A percentile compares a stretch with the other conserved stretches of the same genome.
These are phyloP conservation scores for Echites panduratus DNA, from an alignment of 257 asterid genomes.

Conservation along the genomic window DNA sequence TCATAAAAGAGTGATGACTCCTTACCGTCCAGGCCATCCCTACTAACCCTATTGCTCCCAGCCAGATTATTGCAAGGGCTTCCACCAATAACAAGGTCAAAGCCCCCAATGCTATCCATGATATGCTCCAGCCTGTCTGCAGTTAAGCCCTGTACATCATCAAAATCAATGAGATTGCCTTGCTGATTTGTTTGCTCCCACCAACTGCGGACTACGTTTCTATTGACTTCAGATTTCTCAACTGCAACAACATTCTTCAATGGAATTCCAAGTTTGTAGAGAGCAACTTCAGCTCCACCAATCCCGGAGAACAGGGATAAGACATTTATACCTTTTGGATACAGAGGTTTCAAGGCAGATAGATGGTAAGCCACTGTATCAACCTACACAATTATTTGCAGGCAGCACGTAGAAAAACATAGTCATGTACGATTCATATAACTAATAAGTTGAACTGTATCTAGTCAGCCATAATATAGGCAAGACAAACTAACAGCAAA, in stretches of 20 bases:
- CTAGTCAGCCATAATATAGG: neutral
- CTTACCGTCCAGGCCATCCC: slow-evolving; percentile 73
- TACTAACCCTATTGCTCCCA: slow-evolving; percentile 65
- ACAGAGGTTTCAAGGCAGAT: slow-evolving; percentile 62
- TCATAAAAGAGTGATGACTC: slow-evolving; percentile 61
- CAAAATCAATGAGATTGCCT: slow-evolving; percentile 45
- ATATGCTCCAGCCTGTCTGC: slow-evolving; percentile 32
- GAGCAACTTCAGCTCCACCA: slow-evolving; percentile 95
- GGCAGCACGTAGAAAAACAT: neutral
- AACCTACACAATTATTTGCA: slow-evolving; percentile 34
- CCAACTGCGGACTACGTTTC: slow-evolving; percentile 76
- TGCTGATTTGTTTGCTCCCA: slow-evolving; percentile 85
- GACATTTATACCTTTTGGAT: slow-evolving; percentile 59
- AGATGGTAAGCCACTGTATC: slow-evolving; percentile 90
- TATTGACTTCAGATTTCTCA: slow-evolving; percentile 58
- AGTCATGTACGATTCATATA: neutral
- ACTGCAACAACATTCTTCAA: slow-evolving; percentile 61
- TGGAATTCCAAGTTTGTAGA: slow-evolving; percentile 66
- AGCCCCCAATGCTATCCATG: slow-evolving; percentile 22
- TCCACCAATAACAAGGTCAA: slow-evolving; percentile 54
- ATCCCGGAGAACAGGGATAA: slow-evolving; percentile 87
- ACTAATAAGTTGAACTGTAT: neutral
- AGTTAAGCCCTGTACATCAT: slow-evolving; percentile 50
- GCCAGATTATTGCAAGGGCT: slow-evolving; percentile 82
- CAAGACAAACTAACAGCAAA: neutral